phyloP scores from a whole-genome alignment of 2,329 filamentous ascomycete genomes.

The Beauveria varroae region DNA sequence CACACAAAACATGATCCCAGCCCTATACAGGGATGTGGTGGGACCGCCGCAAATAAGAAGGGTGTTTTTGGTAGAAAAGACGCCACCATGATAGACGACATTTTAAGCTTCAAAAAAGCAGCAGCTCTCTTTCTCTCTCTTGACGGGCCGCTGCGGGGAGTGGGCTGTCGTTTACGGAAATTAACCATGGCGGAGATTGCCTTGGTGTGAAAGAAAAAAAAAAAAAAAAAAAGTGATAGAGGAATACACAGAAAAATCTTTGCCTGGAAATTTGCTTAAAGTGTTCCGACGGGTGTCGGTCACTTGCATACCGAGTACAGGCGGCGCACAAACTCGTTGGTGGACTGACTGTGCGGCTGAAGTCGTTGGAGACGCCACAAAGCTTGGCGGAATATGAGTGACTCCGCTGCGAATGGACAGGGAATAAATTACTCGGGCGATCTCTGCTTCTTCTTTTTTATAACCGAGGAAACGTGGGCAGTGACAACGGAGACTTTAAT shows the following conservation, averaged over 20 bases:
- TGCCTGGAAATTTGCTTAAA: too few species aligned
- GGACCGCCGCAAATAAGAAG: too few species aligned
- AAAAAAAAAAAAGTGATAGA: not conserved
- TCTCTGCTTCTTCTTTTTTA: not conserved
- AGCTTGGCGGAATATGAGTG: not conserved
- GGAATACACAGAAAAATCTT: not conserved
- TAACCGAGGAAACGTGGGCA: not conserved
- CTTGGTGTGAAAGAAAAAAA: not conserved
- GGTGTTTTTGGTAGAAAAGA: too few species aligned
- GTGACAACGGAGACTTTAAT: not conserved
- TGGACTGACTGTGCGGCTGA: not conserved
- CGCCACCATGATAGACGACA: too few species aligned
- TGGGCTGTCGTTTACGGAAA: not conserved
- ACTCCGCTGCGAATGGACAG: too few species aligned
- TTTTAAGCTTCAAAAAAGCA: too few species aligned
- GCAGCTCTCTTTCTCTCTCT: not conserved
- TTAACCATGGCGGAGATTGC: not conserved
- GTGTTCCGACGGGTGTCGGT: not conserved
- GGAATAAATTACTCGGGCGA: not conserved
- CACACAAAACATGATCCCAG: not conserved
- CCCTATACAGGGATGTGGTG: not conserved
- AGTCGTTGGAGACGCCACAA: not conserved
- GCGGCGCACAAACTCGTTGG: not conserved
- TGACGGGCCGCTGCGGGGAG: not conserved
- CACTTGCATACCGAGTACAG: not conserved